Conservation (phyloP, 306 rosid species). For the Quillaja saponaria region DNA sequence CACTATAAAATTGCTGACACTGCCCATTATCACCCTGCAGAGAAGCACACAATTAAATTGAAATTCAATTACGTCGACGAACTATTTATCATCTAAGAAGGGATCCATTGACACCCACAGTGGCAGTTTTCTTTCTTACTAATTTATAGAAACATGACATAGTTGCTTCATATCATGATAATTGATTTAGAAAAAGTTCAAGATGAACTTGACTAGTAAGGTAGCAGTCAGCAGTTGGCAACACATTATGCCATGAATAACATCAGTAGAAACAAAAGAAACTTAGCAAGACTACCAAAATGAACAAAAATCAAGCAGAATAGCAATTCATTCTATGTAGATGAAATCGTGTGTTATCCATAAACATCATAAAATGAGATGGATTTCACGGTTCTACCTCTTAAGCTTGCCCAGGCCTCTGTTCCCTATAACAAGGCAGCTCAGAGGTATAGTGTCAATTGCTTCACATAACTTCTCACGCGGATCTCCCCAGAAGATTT, state of each 20-base stretch:
- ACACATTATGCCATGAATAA: too few species aligned
- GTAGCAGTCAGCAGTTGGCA: too few species aligned
- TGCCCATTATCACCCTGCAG: constrained; percentile 56
- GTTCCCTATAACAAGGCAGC: constrained; percentile 55
- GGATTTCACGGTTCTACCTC: constrained; percentile 23
- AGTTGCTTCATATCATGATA: too few species aligned
- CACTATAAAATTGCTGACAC: constrained; percentile 59
- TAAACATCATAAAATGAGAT: background rate
- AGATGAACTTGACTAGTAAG: too few species aligned
- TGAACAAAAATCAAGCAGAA: too few species aligned
- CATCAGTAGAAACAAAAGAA: too few species aligned
- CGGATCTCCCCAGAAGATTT: constrained; percentile 74
- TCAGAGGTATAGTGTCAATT: constrained; percentile 48
- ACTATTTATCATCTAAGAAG: background rate
- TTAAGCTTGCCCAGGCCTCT: constrained; percentile 65
- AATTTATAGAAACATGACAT: too few species aligned
- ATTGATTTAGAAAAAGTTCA: too few species aligned
- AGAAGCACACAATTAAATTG: constrained; percentile 4
- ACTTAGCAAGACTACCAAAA: too few species aligned
- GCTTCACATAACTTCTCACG: constrained; percentile 72
- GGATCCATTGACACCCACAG: too few species aligned
- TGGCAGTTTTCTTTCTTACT: too few species aligned
- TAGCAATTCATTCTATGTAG: background rate
- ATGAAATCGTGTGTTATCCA: background rate
- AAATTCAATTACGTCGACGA: constrained; percentile 9